Evolutionary conservation across 352 stramenopile species (phyloP), one percentile per base, ranked within the genome.

Genomic region (Globisporangium splendens): DNA sequence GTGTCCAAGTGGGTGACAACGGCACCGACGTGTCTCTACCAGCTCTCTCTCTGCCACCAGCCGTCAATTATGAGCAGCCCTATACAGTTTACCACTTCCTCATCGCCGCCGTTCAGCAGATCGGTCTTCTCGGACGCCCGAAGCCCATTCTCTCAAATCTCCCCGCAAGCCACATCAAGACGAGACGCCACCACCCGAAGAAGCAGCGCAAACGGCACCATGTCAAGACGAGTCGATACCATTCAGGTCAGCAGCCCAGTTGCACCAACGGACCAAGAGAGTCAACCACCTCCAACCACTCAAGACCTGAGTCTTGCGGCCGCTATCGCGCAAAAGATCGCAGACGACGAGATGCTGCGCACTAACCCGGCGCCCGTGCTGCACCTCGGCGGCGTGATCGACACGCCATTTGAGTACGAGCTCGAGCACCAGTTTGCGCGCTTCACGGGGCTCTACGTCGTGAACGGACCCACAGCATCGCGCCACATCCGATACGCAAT

Each of bases 401-500:
- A 35, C 15, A 20, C 12, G 15, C 56, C 56, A 8, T 62, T 62
- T n/a, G 56, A 62, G 35, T 44, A 56, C 20, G 58, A 64, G 35
- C 15, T 35, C 52, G 44, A 59, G 12, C 33, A 50, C 51, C 77
- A 80, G 50, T 65, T 68, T 62, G 75, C 79, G 54, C 71, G 75
- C 43, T 85, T 85, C 18, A 50, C 70, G 5, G 75, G 75, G 12
- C 62, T 88, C 28, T 85, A 79, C 47, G 68, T 88, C 18, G 79
- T 90, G 8, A 69, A 75, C 38, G 77, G 79, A 6, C 65, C 77
- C 4, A 84, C 79, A 0, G 68, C 74, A 51, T 63, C 65, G 13
- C 73, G 73, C 10, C 75, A 88, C 54, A 65, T 88, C 46, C 78
- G 77, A 17, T 90, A 90, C 60, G 77, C 76, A 18, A 90, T 90